A percentile compares a stretch with the other conserved stretches of the same genome.
phyloP scores from a whole-genome alignment of 2,329 filamentous ascomycete genomes.

The Clarireedia hainanense region DNA sequence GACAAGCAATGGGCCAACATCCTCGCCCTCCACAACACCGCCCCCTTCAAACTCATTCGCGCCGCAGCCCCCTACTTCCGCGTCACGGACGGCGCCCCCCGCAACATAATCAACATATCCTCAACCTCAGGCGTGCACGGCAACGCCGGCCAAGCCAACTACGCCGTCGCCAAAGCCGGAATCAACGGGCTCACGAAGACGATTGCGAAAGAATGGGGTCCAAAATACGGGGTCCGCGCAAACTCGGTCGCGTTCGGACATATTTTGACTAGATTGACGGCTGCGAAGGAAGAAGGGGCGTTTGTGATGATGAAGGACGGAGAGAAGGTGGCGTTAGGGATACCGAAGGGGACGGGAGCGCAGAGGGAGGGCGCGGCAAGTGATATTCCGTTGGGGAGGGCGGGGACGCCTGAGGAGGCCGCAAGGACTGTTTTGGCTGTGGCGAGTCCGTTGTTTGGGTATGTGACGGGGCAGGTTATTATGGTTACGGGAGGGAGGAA shows the following conservation, averaged over 20 bases:
- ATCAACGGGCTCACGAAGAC: constrained; percentile 79
- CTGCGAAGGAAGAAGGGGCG: constrained; percentile 75
- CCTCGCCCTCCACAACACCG: constrained; percentile 72
- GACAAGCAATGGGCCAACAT: constrained; percentile 92
- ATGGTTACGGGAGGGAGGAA: constrained; percentile 73
- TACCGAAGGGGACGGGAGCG: constrained; percentile 52
- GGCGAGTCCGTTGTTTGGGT: constrained; percentile 73
- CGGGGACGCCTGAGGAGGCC: constrained; percentile 73
- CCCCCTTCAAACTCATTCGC: constrained; percentile 76
- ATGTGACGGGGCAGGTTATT: constrained; percentile 81
- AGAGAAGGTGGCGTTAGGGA: constrained; percentile 65
- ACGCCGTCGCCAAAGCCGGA: constrained; percentile 77
- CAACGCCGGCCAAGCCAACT: constrained; percentile 88
- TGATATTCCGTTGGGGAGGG: constrained; percentile 72
- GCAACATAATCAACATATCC: constrained; percentile 77
- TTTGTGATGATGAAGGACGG: constrained; percentile 72
- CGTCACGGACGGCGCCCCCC: constrained; percentile 71
- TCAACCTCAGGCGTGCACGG: constrained; percentile 77
- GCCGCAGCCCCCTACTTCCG: constrained; percentile 81
- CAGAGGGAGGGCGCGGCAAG: constrained; percentile 39
- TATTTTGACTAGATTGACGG: constrained; percentile 73
- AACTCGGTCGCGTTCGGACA: constrained; percentile 82
- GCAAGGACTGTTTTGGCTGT: constrained; percentile 70
- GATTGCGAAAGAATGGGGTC: constrained; percentile 89
- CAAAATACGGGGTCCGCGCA: constrained; percentile 68